Percentiles rank a stretch among this genome's conserved stretches.
Conservation (phyloP, 257 asterid species). For the Vinca minor region DNA sequence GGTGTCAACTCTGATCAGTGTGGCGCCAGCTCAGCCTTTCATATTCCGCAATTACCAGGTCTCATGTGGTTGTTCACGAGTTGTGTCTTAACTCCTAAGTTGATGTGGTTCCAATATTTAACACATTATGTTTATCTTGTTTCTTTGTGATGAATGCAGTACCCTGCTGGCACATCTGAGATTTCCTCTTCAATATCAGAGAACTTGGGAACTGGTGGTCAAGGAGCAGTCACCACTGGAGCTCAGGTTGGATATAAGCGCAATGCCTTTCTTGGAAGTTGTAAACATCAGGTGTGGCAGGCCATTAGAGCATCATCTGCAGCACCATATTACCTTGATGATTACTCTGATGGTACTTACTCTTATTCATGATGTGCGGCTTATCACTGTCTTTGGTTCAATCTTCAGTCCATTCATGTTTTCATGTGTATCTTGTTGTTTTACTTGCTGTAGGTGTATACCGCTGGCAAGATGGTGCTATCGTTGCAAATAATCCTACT, state of each 20-base stretch:
- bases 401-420: conserved; percentile 11
- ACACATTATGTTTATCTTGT: conserved; percentile 6
- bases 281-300: conserved; percentile 95
- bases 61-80: conserved; percentile 12
- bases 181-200: conserved; percentile 60
- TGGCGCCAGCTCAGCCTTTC: conserved; percentile 95
- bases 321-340: conserved; percentile 98
- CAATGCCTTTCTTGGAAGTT: conserved; percentile 89
- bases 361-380: conserved; percentile 12
- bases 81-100: conserved; percentile 10
- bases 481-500: conserved; percentile 97
- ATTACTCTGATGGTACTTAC: conserved; percentile 78
- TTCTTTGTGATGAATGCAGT: conserved; percentile 40
- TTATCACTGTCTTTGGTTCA: conserved; percentile 12
- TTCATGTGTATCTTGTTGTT: conserved; percentile 20
- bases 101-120: background rate
- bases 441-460: conserved; percentile 40
- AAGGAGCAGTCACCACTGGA: conserved; percentile 57
- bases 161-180: conserved; percentile 98
- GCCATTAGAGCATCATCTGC: conserved; percentile 99
- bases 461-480: conserved; percentile 99
- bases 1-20: conserved; percentile 90
- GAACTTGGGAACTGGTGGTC: conserved; percentile 48
- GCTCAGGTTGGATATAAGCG: conserved; percentile 74
- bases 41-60: conserved; percentile 99